Evolutionary conservation across 768 basidiomycete genomes (phyloP), one percentile per base, ranked within the genome.

Genomic region (Coprinopsis marcescibilis): DNA sequence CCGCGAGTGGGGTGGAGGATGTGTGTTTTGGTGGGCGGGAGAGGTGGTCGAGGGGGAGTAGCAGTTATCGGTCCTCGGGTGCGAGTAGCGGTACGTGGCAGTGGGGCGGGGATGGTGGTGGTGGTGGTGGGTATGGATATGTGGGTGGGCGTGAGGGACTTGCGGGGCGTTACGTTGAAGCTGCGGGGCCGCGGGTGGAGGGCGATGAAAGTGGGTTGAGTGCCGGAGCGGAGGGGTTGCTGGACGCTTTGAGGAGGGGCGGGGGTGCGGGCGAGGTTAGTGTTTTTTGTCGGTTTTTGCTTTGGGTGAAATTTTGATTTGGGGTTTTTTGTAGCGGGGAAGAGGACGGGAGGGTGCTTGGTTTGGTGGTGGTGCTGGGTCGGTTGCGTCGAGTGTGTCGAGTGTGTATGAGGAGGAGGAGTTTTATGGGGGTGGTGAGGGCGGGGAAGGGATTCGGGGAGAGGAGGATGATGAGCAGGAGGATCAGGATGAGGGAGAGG

Each of bases 221-320:
- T 48, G 54, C 59, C n/a, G 76, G 72, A 10, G 75, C 76, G 1
- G 71, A 75, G 49, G 72, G 65, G 25, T 57, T 79, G 34, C 74
- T 80, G 49, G 65, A 62, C 46, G 64, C 62, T 21, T 52, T 77
- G 37, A 66, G 64, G 17, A 11, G 38, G 11, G 21, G 4, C 4
- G 6, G 20, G 21, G 21, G 15, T 4, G 10, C 8, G 17, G 4
- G 7, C 38, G 25, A 23, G 38, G 38, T 40, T 8, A 5, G 38
- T 24, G 35, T 24, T 23, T 8, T 21, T n/a, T n/a, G n/a, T n/a
- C n/a, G 38, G 11, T 8, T 20, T 19, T 32, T 32, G 29, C 29
- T 32, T n/a, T 8, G 29, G n/a, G n/a, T 32, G 8, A n/a, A 32
- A n/a, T 32, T 32, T n/a, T 32, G 29, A 32, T 32, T 32, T 32